Conservation (phyloP, 2,329 filamentous ascomycete genomes). For the Aspergillus fructus region DNA sequence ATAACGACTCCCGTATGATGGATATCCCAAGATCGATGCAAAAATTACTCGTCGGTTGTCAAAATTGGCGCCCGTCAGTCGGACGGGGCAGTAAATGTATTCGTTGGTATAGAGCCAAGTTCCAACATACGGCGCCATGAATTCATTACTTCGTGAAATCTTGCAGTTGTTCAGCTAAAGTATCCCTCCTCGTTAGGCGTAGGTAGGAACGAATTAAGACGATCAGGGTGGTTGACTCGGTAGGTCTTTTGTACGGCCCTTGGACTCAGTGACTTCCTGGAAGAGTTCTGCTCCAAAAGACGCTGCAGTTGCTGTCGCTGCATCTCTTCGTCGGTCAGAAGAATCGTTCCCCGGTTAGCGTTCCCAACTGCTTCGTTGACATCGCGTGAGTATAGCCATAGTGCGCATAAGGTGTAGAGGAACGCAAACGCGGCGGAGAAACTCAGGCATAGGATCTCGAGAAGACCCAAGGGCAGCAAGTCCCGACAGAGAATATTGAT, state of each 20-base stretch:
- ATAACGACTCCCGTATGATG: neutral
- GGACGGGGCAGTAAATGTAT: neutral
- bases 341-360: conserved; percentile 12
- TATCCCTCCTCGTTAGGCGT: conserved; percentile 5
- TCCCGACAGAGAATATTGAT: conserved; percentile 32
- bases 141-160: neutral
- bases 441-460: conserved; percentile 28
- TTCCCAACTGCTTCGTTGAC: conserved; percentile 11
- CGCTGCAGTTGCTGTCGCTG: conserved; percentile 40
- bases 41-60: neutral
- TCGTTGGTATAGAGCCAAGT: conserved; percentile 1
- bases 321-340: conserved; percentile 39
- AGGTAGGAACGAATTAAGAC: conserved; percentile 18
- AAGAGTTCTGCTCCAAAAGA: conserved; percentile 31
- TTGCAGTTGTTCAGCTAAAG: neutral
- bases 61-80: neutral
- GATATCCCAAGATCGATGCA: neutral
- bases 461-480: conserved; percentile 25
- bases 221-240: conserved; percentile 26
- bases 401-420: conserved; percentile 27
- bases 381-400: conserved; percentile 25
- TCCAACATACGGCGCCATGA: neutral
- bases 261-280: conserved; percentile 19
- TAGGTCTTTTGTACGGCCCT: conserved; percentile 28
- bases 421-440: conserved; percentile 29